phyloP scores from a whole-genome alignment of 2,329 filamentous ascomycete species.

The Dendryphion nanum region DNA sequence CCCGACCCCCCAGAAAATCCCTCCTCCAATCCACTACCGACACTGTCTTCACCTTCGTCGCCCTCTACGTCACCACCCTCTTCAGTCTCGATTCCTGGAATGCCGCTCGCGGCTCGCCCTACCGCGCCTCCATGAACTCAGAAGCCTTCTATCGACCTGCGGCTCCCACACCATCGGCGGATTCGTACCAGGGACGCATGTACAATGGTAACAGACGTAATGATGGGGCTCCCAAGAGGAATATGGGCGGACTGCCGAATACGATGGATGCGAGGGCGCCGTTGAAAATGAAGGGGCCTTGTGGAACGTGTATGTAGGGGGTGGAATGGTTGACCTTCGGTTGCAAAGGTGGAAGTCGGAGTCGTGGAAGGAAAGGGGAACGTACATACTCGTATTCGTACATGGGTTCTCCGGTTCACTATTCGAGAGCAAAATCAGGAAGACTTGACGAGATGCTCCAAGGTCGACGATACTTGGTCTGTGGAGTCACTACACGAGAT shows the following conservation, averaged over 20 bases:
- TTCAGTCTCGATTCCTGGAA: constrained; percentile 38
- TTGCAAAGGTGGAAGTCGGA: too few species aligned
- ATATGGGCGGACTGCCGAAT: constrained; percentile 18
- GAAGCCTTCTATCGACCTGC: constrained; percentile 25
- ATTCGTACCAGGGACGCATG: constrained; percentile 32
- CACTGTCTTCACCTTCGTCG: constrained; percentile 33
- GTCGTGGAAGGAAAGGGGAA: too few species aligned
- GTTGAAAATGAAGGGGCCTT: constrained; percentile 23
- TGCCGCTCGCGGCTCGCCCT: constrained; percentile 32
- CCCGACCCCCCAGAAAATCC: constrained; percentile 20
- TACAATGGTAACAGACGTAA: constrained; percentile 15
- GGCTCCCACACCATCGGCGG: constrained; percentile 13
- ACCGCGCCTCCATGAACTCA: constrained; percentile 17
- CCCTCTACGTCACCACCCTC: constrained; percentile 41
- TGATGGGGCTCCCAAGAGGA: constrained; percentile 11
- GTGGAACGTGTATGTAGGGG: constrained; percentile 34
- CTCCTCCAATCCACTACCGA: constrained; percentile 13
- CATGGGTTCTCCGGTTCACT: too few species aligned
- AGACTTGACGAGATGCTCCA: too few species aligned
- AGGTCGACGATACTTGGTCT: too few species aligned
- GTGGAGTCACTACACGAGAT: too few species aligned
- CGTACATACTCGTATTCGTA: too few species aligned
- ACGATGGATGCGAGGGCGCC: constrained; percentile 26
- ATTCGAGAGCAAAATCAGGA: too few species aligned
- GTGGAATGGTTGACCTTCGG: too few species aligned